Evolutionary conservation across 495 filamentous ascomycete genomes (phyloP).

Genomic region (Penicillium ochrochloron): DNA sequence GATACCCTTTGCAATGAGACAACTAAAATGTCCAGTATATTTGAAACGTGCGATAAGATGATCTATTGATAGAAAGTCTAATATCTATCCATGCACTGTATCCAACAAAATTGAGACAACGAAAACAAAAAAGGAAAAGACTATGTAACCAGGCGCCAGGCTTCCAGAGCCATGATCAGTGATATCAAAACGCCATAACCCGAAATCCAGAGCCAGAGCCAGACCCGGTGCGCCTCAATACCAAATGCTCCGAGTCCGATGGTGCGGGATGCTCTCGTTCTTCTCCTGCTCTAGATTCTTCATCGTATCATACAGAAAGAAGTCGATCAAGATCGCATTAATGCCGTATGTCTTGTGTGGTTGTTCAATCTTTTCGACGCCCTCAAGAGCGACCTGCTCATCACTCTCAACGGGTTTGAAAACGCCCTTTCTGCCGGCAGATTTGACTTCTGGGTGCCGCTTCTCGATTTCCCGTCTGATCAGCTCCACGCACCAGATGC

Average conservation of each 20-base stretch:
- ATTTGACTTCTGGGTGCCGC: slow-evolving; percentile 65
- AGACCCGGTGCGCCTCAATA: slow-evolving; percentile 59
- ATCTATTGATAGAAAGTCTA: background rate
- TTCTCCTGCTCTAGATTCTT: slow-evolving; percentile 73
- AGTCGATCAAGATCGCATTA: slow-evolving; percentile 94
- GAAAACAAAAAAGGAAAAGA: background rate
- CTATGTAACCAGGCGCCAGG: background rate
- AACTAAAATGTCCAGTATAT: background rate
- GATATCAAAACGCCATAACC: slow-evolving; percentile 16
- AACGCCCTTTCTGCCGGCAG: slow-evolving; percentile 18
- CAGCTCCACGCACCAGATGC: slow-evolving; percentile 92
- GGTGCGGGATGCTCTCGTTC: slow-evolving; percentile 76
- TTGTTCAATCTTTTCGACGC: slow-evolving; percentile 24
- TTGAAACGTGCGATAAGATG: background rate
- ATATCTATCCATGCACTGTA: slow-evolving; percentile 1
- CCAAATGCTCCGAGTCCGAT: slow-evolving; percentile 94
- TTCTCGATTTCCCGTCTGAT: slow-evolving; percentile 81
- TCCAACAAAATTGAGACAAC: background rate
- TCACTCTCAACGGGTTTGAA: slow-evolving; percentile 10
- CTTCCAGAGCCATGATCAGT: slow-evolving; percentile 18
- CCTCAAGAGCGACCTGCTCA: slow-evolving; percentile 10
- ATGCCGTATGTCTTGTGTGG: slow-evolving; percentile 44
- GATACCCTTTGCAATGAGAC: slow-evolving; percentile 33
- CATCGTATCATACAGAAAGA: slow-evolving; percentile 93
- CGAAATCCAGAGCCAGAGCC: background rate